Percentiles rank a stretch among this genome's conserved stretches.
phyloP scores from a whole-genome alignment of 1,284 basidiomycete species.

The Heterobasidion irregulare region DNA sequence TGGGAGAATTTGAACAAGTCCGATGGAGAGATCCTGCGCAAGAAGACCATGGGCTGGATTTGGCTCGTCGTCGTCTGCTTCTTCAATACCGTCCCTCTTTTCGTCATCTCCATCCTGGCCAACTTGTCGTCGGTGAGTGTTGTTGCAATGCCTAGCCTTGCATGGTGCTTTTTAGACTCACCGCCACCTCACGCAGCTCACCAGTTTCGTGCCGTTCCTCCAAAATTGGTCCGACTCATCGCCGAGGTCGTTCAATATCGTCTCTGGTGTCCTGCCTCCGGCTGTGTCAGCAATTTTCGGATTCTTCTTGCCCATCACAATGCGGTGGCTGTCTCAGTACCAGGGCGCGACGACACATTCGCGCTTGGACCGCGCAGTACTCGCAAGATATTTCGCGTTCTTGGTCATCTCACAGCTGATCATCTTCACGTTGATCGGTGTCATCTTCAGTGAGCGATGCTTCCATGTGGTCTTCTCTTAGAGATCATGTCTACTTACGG shows the following conservation, averaged over 20 bases:
- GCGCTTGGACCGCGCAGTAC: conserved; percentile 80
- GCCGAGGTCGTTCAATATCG: conserved; percentile 55
- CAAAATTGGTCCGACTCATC: conserved; percentile 57
- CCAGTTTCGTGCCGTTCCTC: conserved; percentile 63
- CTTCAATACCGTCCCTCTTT: conserved; percentile 86
- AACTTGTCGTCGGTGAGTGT: conserved; percentile 64
- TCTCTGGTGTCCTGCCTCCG: conserved; percentile 87
- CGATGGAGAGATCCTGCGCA: conserved; percentile 55
- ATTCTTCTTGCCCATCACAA: conserved; percentile 81
- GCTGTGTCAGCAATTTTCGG: conserved; percentile 84
- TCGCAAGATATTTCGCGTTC: conserved; percentile 89
- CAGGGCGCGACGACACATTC: conserved; percentile 77
- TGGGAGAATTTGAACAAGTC: conserved; percentile 85
- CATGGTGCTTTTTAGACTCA: neutral
- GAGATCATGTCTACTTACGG: conserved; percentile 2
- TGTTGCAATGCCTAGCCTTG: neutral
- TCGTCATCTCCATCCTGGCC: conserved; percentile 74
- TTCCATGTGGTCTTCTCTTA: neutral
- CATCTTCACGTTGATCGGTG: conserved; percentile 87
- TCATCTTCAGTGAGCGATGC: conserved; percentile 65
- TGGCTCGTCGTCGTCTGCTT: conserved; percentile 74
- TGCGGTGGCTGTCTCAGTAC: conserved; percentile 78
- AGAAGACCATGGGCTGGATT: conserved; percentile 67
- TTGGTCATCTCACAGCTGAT: conserved; percentile 85
- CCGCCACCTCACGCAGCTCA: conserved; percentile 34